Base-by-base conservation (phyloP, 257 asterid genomes). In the Forsythia suspensa region DNA sequence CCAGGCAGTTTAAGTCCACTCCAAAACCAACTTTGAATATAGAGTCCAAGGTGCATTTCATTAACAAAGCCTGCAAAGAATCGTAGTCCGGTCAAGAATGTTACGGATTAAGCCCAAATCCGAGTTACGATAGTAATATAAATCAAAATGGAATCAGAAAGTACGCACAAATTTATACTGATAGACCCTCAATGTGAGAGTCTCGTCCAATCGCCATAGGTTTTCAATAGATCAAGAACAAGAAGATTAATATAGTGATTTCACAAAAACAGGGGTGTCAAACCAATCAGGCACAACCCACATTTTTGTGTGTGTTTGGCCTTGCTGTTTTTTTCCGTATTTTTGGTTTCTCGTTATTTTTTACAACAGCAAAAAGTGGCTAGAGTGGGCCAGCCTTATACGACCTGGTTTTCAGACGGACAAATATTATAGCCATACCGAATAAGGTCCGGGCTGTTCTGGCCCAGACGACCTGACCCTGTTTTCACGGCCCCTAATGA, bases 11-110 rank as follows among this genome's bases (percentile, higher is more conserved):
- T 46, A 92, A 74, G 48, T 90, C 98, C 0, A 89, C 90, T 72
- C 94, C 98, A 63, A 93, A 91, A 7, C 93, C 98, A 81, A 94
- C 97, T 84, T 86, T 89, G 82, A 90, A 94, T 65, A 92, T 89
- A 0, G 97, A 90, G 59, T 94, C 97, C 72, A 90, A 80, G 3
- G 92, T 87, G 85, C 89, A 84, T 84, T 87, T 89, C 97, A 92
- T 90, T 57, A 93, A 79, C 84, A 90, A 72, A 76, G 78, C 94
- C 96, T 94, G 84, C 80, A 77, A 80, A 24, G 43, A 71, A 21
- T 1, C 8, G 12, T 70, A 15, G 7, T 67, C 39, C 15, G 3
- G 46, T 18, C 18, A 55, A 44, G 24, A 52, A 52, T 6, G 24
- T 55, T 18, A 18, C 6, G 11, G 63, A 7, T 4, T 55, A 46